Base-by-base conservation (phyloP, 495 filamentous ascomycete genomes). In the Glarea lozoyensis region DNA sequence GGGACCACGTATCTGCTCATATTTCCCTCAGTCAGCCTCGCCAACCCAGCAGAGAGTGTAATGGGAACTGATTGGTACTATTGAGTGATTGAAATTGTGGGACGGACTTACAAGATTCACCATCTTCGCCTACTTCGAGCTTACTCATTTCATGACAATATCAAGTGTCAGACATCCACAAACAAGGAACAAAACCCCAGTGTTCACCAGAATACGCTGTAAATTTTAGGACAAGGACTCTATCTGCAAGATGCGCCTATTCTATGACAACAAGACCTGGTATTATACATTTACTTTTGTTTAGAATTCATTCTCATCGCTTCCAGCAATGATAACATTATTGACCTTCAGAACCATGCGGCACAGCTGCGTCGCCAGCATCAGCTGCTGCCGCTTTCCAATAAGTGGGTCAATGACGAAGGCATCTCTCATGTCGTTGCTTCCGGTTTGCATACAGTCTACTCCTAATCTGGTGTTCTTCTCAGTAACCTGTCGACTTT, bases 361-460 rank as follows among this genome's bases (percentile, higher is more conserved):
- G 70, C 93, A 97, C 20, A 99, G 76, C 68, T 99, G 92, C 15
- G 92, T 97, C 12, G 92, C 92, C 40, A 99, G 74, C 61, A 95
- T 72, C 45, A 99, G 75, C 66, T 99, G 92, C 69, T 94, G 88
- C 58, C 87, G 78, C 74, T 99, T 99, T 46, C 89, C 88, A 57
- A 99, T 97, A 45, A 99, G 68, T 21, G 92, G 92, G 55, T 99
- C 92, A 56, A 99, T 95, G 44, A 95, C 93, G 64, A 97, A 97
- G 49, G 90, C 84, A 59, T 95, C 78, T 62, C 82, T 82, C 92
- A 97, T 97, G 64, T 96, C 84, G 63, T 94, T 97, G 62, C 75
- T 86, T 46, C 93, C 92, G 15, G 76, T 83, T 61, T 82, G 72
- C 93, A 99, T 96, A 70, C 92, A 99, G 70, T 99, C 92, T 15